A percentile compares a stretch with the other conserved stretches of the same genome.
Evolutionary conservation across 225 moss, liverwort and hornwort species (phyloP).

Genomic region (Physcomitrium patens): DNA sequence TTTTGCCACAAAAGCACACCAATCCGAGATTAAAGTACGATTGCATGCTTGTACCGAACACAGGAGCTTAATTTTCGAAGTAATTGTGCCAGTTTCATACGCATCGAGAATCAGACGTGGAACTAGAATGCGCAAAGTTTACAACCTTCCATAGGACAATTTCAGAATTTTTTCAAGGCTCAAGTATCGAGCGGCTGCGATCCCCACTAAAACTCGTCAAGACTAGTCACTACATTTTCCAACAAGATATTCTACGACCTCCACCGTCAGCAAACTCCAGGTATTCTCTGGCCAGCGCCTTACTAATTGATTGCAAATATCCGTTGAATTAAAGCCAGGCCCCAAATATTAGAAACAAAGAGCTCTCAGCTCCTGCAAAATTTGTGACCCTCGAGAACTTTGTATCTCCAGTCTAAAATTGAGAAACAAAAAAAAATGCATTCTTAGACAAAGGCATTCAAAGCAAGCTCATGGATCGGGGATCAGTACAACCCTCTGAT

Average conservation of each 20-base stretch:
- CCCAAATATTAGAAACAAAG: neutral
- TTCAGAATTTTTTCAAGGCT: neutral
- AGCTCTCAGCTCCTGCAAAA: neutral
- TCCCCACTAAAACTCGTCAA: constrained; percentile 14
- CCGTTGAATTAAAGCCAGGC: neutral
- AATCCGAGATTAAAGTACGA: neutral
- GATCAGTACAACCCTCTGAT: neutral
- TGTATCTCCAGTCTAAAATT: neutral
- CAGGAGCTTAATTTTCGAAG: neutral
- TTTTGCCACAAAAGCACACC: too few relatives aligned
- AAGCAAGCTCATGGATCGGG: neutral
- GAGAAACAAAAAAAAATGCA: neutral
- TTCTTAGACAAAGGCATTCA: neutral
- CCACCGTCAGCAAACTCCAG: neutral
- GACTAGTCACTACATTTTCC: neutral
- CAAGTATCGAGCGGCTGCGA: neutral
- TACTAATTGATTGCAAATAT: neutral
- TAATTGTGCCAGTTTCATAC: neutral
- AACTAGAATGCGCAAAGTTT: neutral
- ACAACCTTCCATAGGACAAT: neutral
- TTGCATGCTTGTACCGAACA: neutral
- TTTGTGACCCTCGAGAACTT: neutral
- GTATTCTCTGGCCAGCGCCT: neutral
- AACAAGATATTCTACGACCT: neutral
- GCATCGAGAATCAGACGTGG: neutral